A percentile compares a stretch with the other conserved stretches of the same genome.
Evolutionary conservation across 306 rosid species (phyloP).

Genomic region (Delonix regia): DNA sequence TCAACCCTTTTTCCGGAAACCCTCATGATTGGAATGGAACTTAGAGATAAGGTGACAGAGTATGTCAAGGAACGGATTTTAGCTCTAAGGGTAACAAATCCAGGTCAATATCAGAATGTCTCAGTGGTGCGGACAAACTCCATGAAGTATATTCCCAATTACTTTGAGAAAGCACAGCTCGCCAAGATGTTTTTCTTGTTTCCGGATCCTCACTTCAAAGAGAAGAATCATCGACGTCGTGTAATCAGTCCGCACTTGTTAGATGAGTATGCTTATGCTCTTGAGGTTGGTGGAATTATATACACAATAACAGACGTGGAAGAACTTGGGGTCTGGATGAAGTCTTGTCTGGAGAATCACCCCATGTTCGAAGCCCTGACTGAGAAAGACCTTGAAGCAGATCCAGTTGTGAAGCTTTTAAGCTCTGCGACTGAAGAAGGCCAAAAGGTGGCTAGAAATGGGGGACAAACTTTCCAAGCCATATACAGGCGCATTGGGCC

Average conservation of each 20-base stretch:
- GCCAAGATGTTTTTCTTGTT: constrained; percentile 92
- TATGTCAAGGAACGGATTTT: constrained; percentile 86
- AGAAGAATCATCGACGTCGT: constrained; percentile 95
- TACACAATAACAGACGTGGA: constrained; percentile 95
- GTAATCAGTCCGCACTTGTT: constrained; percentile 85
- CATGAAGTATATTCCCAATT: constrained; percentile 94
- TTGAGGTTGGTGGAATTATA: constrained; percentile 80
- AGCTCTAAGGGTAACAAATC: constrained; percentile 70
- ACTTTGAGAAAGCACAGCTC: constrained; percentile 87
- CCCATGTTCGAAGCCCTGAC: constrained; percentile 83
- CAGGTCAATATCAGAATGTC: constrained; percentile 82
- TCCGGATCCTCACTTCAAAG: constrained; percentile 99
- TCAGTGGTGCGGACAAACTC: constrained; percentile 93
- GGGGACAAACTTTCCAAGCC: constrained; percentile 83
- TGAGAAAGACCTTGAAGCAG: constrained; percentile 76
- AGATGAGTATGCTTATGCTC: constrained; percentile 86
- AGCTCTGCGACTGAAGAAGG: constrained; percentile 92
- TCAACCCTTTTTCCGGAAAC: constrained; percentile 83
- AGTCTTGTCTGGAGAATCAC: constrained; percentile 79
- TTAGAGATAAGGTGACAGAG: constrained; percentile 89
- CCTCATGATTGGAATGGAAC: constrained; percentile 97
- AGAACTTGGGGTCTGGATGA: constrained; percentile 98
- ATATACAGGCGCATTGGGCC: constrained; percentile 69
- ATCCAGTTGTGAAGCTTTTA: constrained; percentile 77
- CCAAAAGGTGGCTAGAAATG: constrained; percentile 96